Evolutionary conservation across 1,139 yeast genomes (phyloP), one percentile per base, ranked within the genome.

Genomic region (Geotrichum carabidarum): DNA sequence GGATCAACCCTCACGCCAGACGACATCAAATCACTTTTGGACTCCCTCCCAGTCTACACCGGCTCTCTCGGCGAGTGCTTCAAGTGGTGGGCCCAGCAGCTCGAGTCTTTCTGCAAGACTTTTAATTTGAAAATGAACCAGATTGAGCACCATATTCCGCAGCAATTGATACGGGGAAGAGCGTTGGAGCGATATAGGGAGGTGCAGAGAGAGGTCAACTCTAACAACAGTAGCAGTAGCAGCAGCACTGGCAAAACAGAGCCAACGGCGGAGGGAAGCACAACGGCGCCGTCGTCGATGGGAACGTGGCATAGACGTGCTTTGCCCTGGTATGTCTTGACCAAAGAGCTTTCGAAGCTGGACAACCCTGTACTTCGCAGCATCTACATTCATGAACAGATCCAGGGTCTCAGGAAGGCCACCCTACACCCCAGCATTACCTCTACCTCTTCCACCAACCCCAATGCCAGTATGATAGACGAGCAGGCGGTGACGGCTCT

Each of bases 341-440:
- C 37, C 31, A 31, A 22, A 4, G 55, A 50, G 31, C 45, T 59
- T 40, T 41, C 38, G 9, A 47, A 45, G 12, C 53, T 58, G 1
- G 62, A 59, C 43, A 54, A 58, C 44, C 59, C 60, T 8, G 47
- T 59, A 2, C 38, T 53, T 2, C 53, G 62, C 8, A 59, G 59
- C 44, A 34, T 51, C 22, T 46, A 51, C 31, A 38, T 58, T 27
- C 60, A 59, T 40, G 49, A 48, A 14, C 54, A 45, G 27, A 44
- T 59, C 14, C 11, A 40, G 4, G 9, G 34, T n/a, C 27, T 18
- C 30, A 40, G 44, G 30, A 31, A 15, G 15, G 18, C 22, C 22
- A 41, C 43, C 4, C 11, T 27, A n/a, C 22, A 9, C 14, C 30
- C 43, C 30, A 31, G 14, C 14, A 14, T 17, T 3, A 2, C 38